A percentile compares a stretch with the other conserved stretches of the same genome.
phyloP scores from a whole-genome alignment of 1,139 yeast species.

The Suhomyces yuchorum region DNA sequence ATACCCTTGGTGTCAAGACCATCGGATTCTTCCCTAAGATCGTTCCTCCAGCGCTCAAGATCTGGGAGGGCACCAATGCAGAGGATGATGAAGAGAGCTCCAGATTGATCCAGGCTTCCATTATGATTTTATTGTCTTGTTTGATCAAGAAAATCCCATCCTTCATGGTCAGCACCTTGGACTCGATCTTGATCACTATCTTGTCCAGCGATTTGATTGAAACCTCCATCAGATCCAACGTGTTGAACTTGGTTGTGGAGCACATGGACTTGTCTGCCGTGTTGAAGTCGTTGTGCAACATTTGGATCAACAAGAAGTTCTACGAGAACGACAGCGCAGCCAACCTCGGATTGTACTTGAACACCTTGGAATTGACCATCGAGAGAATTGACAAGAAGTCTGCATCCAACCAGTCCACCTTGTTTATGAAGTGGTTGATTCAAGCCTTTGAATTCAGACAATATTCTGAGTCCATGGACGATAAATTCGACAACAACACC shows the following conservation, averaged over 20 bases:
- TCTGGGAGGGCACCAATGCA: conserved; percentile 45
- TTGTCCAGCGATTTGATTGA: conserved; percentile 61
- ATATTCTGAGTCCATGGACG: conserved; percentile 39
- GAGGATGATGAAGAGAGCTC: conserved; percentile 28
- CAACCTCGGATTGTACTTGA: conserved; percentile 71
- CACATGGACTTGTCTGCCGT: conserved; percentile 69
- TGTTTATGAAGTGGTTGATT: conserved; percentile 70
- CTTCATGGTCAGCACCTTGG: conserved; percentile 72
- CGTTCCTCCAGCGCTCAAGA: conserved; percentile 69
- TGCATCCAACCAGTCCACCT: conserved; percentile 70
- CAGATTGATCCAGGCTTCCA: conserved; percentile 60
- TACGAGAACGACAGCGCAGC: conserved; percentile 46
- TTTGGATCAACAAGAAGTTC: conserved; percentile 54
- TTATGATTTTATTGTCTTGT: conserved; percentile 71
- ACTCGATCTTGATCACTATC: conserved; percentile 58
- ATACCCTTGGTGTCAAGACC: conserved; percentile 78
- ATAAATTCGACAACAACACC: conserved; percentile 67
- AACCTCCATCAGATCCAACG: conserved; percentile 59
- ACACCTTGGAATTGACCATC: conserved; percentile 63
- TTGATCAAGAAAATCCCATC: conserved; percentile 84
- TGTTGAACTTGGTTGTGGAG: conserved; percentile 65
- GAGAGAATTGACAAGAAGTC: conserved; percentile 71
- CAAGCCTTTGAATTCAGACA: conserved; percentile 69
- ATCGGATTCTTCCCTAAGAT: conserved; percentile 85
- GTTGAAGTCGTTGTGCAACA: conserved; percentile 58